Conservation (phyloP, 2,329 filamentous ascomycete genomes). For the Botryotinia narcissicola region DNA sequence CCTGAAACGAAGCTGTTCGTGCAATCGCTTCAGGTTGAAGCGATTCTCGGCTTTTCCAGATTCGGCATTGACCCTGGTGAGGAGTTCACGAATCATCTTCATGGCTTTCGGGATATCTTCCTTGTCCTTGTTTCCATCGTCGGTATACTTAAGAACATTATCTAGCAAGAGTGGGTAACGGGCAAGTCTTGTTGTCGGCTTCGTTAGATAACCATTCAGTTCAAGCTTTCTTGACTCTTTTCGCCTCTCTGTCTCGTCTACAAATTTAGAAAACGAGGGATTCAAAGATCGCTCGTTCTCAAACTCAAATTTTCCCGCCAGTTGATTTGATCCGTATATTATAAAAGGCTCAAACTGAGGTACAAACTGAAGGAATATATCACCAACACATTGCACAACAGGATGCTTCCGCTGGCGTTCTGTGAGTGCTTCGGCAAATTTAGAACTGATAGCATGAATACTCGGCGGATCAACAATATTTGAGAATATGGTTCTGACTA, state of each 20-base stretch:
- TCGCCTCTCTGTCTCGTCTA: slow-evolving; percentile 91
- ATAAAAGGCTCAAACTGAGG: slow-evolving; percentile 96
- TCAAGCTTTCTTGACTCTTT: slow-evolving; percentile 97
- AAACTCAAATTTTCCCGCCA: slow-evolving; percentile 97
- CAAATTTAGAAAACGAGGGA: slow-evolving; percentile 80
- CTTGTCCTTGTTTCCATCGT: slow-evolving; percentile 84
- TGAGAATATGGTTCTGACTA: slow-evolving; percentile 91
- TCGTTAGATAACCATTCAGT: slow-evolving; percentile 95
- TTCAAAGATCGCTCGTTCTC: slow-evolving; percentile 93
- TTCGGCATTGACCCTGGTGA: slow-evolving; percentile 87
- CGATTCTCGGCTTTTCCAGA: slow-evolving; percentile 97
- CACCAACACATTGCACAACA: slow-evolving; percentile 84
- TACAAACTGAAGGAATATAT: slow-evolving; percentile 90
- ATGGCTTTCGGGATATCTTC: slow-evolving; percentile 90
- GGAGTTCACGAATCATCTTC: slow-evolving; percentile 78
- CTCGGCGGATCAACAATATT: slow-evolving; percentile 82
- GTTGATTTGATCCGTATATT: slow-evolving; percentile 89
- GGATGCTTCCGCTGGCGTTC: slow-evolving; percentile 85
- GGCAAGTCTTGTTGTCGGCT: slow-evolving; percentile 91
- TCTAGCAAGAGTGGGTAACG: slow-evolving; percentile 91
- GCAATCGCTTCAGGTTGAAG: slow-evolving; percentile 89
- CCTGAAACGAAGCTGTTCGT: slow-evolving; percentile 87
- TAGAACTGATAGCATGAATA: slow-evolving; percentile 86
- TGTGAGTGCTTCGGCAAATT: slow-evolving; percentile 84
- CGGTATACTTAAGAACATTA: slow-evolving; percentile 86